A percentile compares a stretch with the other conserved stretches of the same genome.
Conservation (phyloP, 345 rosid genomes). For the Aurinia saxatilis region DNA sequence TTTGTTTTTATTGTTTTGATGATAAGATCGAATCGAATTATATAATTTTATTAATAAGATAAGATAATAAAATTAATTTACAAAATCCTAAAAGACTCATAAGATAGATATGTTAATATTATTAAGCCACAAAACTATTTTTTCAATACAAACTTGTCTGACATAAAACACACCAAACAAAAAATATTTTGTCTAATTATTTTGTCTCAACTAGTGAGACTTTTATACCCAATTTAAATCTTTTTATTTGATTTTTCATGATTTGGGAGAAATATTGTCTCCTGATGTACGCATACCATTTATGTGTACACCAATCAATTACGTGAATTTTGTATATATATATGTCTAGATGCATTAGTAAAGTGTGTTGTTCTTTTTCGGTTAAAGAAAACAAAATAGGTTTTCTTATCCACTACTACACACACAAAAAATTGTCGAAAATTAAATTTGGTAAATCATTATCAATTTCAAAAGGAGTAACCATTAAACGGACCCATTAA, state of each 20-base stretch:
- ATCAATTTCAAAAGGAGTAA: slow-evolving; percentile 3
- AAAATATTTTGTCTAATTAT: background rate
- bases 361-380: background rate
- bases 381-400: background rate
- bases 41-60: background rate
- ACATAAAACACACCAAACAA: background rate
- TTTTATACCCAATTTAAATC: background rate
- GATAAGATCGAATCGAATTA: no score
- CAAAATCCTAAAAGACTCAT: no score
- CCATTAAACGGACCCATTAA: slow-evolving; percentile 18
- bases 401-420: background rate
- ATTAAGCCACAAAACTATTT: background rate
- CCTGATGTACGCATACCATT: background rate
- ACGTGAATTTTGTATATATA: background rate
- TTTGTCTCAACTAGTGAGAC: background rate
- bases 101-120: background rate
- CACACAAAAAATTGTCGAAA: no score
- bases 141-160: background rate
- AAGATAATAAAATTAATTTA: background rate
- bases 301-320: slow-evolving; percentile 3
- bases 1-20: no score
- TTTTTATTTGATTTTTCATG: background rate
- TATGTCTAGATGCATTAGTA: background rate
- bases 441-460: background rate
- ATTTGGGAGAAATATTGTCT: background rate